Conservation (phyloP, 2,329 filamentous ascomycete genomes). For the Pyricularia pennisetigena region DNA sequence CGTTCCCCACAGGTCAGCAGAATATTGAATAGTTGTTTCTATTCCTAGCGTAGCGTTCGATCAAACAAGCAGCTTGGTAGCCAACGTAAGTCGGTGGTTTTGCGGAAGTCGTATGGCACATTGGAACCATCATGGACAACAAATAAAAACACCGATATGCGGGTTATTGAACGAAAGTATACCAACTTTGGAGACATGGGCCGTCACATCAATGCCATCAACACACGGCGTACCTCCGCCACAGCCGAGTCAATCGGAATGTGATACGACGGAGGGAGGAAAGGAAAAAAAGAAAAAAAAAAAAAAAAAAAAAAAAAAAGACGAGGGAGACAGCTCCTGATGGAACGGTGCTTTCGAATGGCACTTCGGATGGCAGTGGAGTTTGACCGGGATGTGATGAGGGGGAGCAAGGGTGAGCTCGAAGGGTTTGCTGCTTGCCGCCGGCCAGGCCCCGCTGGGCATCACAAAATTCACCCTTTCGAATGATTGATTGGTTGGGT, state of each 20-base stretch:
- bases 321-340: not conserved
- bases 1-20: not conserved
- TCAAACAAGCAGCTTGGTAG: not conserved
- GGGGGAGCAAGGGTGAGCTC: not conserved
- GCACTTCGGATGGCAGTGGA: conserved; percentile 1
- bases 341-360: not conserved
- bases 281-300: not conserved
- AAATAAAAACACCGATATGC: not conserved
- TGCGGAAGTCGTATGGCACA: not conserved
- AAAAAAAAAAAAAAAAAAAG: not conserved
- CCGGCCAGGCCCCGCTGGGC: not conserved
- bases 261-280: not conserved
- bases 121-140: not conserved
- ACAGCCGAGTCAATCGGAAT: not conserved
- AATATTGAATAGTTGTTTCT: not conserved
- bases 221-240: too few relatives aligned
- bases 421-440: conserved; percentile 1
- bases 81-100: not conserved
- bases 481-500: not conserved
- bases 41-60: not conserved
- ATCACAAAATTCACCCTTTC: not conserved
- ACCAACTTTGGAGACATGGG: not conserved
- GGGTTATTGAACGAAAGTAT: not conserved
- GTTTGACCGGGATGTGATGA: not conserved
- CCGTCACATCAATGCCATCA: not conserved